Evolutionary conservation across 2,329 filamentous ascomycete species (phyloP).

Genomic region (Xylariaceae sp.): DNA sequence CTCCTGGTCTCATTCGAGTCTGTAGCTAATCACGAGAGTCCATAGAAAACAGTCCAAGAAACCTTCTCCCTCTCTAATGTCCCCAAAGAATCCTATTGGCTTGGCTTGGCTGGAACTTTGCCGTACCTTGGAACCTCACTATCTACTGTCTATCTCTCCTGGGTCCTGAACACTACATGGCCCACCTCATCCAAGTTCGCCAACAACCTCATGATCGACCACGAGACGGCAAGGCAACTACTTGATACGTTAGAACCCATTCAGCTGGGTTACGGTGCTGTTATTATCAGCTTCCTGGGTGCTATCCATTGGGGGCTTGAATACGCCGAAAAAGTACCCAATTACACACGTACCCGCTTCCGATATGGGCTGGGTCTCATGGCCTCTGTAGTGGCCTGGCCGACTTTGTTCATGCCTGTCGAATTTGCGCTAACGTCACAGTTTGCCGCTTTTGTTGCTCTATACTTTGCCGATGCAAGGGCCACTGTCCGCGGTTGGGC

Average conservation of each 20-base stretch:
- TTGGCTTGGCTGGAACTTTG: constrained; percentile 78
- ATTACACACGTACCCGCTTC: constrained; percentile 67
- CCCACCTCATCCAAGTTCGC: constrained; percentile 66
- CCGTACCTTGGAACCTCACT: constrained; percentile 87
- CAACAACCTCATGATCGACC: constrained; percentile 69
- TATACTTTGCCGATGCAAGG: constrained; percentile 84
- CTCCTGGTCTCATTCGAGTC: not conserved
- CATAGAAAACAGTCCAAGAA: constrained; percentile 68
- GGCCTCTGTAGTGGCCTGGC: constrained; percentile 84
- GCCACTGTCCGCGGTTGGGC: constrained; percentile 78
- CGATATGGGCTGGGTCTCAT: constrained; percentile 85
- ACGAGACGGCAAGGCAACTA: constrained; percentile 73
- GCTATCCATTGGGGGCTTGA: constrained; percentile 94
- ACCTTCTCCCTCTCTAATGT: constrained; percentile 70
- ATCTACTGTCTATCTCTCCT: constrained; percentile 81
- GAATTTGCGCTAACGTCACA: constrained; percentile 87
- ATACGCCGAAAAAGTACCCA: constrained; percentile 73
- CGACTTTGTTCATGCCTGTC: constrained; percentile 81
- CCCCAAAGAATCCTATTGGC: constrained; percentile 69
- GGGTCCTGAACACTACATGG: constrained; percentile 75
- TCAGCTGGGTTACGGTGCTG: constrained; percentile 88
- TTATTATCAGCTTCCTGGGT: constrained; percentile 92
- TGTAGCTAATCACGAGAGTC: not conserved
- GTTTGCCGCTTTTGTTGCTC: constrained; percentile 81
- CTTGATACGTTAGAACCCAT: constrained; percentile 81